Evolutionary conservation across 2,329 filamentous ascomycete species (phyloP).

Genomic region (Cytospora piceicola): DNA sequence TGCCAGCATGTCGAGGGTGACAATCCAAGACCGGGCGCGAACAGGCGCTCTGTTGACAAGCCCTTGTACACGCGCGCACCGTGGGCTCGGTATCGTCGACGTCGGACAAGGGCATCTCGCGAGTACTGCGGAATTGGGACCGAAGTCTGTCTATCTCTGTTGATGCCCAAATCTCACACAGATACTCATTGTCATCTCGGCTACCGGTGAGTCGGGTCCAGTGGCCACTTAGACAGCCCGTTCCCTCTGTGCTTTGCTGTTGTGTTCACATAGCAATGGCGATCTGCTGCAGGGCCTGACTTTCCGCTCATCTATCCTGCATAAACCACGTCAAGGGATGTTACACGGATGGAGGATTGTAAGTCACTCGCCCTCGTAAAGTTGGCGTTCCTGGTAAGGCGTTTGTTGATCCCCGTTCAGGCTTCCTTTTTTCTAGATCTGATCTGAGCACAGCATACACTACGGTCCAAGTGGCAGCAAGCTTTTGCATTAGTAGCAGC

Average conservation of each 20-base stretch:
- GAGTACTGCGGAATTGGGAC: neutral
- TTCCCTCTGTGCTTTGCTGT: neutral
- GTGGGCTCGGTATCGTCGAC: slow-evolving; percentile 16
- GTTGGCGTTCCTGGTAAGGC: slow-evolving; percentile 1
- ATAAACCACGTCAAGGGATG: neutral
- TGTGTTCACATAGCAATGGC: neutral
- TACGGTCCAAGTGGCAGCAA: neutral
- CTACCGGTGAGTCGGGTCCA: neutral
- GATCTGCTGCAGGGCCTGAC: neutral
- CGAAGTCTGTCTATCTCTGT: neutral
- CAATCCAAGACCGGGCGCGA: slow-evolving; percentile 8
- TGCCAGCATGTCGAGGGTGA: slow-evolving; percentile 18
- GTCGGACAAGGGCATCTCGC: slow-evolving; percentile 10
- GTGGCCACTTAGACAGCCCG: slow-evolving; percentile 1
- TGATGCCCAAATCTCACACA: slow-evolving; percentile 4
- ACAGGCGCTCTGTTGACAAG: slow-evolving; percentile 7
- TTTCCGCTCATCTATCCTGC: neutral
- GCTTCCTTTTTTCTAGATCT: slow-evolving; percentile 1
- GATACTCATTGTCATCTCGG: neutral
- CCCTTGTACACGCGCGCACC: slow-evolving; percentile 13
- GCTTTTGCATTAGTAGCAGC: neutral
- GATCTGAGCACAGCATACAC: slow-evolving; percentile 3
- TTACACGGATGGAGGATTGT: slow-evolving; percentile 3
- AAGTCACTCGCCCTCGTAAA: neutral
- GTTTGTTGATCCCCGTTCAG: neutral